Conservation (phyloP, 2,329 filamentous ascomycete genomes). For the Fusarium bulbicola region DNA sequence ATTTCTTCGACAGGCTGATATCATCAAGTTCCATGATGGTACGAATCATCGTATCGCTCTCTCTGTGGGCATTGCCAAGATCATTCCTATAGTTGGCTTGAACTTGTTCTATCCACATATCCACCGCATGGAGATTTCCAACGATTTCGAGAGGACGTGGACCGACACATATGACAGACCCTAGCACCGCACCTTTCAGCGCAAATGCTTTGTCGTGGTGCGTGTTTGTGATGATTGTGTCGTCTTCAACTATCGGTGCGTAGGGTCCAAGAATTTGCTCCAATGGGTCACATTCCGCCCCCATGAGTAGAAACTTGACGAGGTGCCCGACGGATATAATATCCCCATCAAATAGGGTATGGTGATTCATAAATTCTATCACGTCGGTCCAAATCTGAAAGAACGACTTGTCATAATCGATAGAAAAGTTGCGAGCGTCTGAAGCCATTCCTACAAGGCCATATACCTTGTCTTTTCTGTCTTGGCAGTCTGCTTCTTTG, state of each 20-base stretch:
- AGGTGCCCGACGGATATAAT: rapidly evolving
- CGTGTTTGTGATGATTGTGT: not conserved
- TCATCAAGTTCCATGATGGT: not conserved
- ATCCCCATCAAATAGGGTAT: rapidly evolving
- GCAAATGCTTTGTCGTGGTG: not conserved
- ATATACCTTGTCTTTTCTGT: not conserved
- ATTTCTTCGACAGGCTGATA: not conserved
- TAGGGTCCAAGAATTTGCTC: not conserved
- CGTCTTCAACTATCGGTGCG: not conserved
- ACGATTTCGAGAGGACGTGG: not conserved
- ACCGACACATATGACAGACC: not conserved
- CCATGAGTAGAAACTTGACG: not conserved
- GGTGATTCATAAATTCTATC: not conserved
- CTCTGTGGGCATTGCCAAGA: not conserved
- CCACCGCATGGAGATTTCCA: not conserved
- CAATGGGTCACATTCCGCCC: not conserved
- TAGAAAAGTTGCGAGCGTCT: not conserved
- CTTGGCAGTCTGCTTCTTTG: not conserved
- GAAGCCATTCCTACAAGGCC: not conserved
- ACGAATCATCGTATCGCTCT: not conserved
- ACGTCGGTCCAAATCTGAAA: not conserved
- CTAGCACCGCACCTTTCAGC: not conserved
- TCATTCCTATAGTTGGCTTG: not conserved
- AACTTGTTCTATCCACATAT: not conserved
- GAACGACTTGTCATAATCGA: rapidly evolving